phyloP scores from a whole-genome alignment of 2,329 filamentous ascomycete genomes.

The Fusarium globosum region DNA sequence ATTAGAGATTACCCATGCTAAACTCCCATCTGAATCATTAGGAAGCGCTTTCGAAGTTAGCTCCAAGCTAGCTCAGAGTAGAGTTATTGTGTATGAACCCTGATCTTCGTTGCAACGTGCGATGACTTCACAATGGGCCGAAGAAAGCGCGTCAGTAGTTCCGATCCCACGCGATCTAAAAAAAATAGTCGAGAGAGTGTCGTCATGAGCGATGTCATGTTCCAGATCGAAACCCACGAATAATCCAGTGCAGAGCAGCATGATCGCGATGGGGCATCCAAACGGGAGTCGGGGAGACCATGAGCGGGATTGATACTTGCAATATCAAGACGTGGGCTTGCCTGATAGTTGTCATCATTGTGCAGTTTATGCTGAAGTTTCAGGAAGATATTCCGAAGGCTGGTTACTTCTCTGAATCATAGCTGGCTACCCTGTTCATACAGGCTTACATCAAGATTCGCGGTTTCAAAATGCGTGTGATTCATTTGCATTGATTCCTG shows the following conservation, averaged over 20 bases:
- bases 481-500: neutral
- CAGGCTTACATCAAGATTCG: neutral
- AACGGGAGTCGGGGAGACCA: neutral
- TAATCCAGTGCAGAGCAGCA: neutral
- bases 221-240: neutral
- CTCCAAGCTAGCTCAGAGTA: neutral
- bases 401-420: neutral
- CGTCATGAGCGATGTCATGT: constrained; percentile 25
- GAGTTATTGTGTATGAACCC: neutral
- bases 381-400: neutral
- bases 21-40: neutral
- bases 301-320: neutral
- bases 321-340: neutral
- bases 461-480: neutral
- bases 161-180: constrained; percentile 3
- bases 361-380: neutral
- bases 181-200: neutral
- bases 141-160: neutral
- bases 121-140: constrained; percentile 8
- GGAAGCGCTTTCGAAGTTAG: neutral
- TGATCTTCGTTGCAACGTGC: neutral
- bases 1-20: neutral
- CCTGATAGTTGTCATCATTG: constrained; percentile 7
- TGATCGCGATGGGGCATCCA: neutral
- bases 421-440: neutral